A percentile compares a stretch with the other conserved stretches of the same genome.
Conservation (phyloP, 306 rosid genomes). For the Medicago lupulina region DNA sequence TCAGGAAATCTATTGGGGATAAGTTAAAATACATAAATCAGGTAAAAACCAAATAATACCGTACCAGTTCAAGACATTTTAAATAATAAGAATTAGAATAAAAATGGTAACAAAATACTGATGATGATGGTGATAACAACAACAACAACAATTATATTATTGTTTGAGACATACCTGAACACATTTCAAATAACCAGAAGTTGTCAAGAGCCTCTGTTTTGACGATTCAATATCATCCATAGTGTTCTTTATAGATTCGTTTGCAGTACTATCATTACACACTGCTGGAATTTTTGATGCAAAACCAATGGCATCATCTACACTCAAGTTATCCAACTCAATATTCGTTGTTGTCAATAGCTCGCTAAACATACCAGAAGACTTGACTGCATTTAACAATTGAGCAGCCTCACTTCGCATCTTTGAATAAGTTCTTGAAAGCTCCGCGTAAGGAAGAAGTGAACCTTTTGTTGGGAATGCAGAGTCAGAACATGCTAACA, state of each 20-base stretch:
- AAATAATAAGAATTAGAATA: not conserved
- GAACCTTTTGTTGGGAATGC: slow-evolving; percentile 91
- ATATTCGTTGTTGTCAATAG: slow-evolving; percentile 51
- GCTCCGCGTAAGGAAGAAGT: slow-evolving; percentile 82
- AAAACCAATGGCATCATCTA: slow-evolving; percentile 83
- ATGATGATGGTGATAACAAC: not conserved
- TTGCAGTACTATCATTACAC: slow-evolving; percentile 54
- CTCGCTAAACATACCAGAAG: slow-evolving; percentile 62
- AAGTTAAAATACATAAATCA: slow-evolving; percentile 15
- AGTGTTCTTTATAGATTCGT: slow-evolving; percentile 57
- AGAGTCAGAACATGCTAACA: slow-evolving; percentile 81
- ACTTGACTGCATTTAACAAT: slow-evolving; percentile 63
- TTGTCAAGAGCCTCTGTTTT: slow-evolving; percentile 86
- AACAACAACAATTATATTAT: not conserved
- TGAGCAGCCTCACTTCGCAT: slow-evolving; percentile 90
- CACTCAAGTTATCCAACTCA: slow-evolving; percentile 76
- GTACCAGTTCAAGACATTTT: slow-evolving; percentile 23
- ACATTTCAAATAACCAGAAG: slow-evolving; percentile 94
- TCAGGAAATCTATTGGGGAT: slow-evolving; percentile 24
- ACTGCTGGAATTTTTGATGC: slow-evolving; percentile 76
- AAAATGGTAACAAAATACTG: no score
- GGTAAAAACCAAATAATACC: slow-evolving; percentile 22
- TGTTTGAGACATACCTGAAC: slow-evolving; percentile 76
- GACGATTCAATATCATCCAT: slow-evolving; percentile 82
- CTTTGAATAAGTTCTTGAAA: slow-evolving; percentile 90